These are phyloP conservation scores for sunflower (Helianthus annuus) DNA, from an alignment of 129 eudicot species.

Conservation along the genomic window DNA sequence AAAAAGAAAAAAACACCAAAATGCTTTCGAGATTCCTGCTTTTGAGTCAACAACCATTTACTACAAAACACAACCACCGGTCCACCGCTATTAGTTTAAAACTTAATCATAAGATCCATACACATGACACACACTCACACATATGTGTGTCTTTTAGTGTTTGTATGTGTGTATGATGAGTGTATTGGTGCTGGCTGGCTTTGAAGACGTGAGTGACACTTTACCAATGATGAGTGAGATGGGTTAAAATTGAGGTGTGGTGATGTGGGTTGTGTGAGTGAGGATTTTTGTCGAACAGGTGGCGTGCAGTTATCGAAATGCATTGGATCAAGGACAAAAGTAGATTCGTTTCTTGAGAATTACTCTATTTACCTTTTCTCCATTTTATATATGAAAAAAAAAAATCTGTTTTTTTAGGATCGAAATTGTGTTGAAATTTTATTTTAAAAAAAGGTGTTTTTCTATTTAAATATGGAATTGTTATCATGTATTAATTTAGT, in stretches of 20 bases:
- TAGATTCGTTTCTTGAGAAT: slow-evolving; percentile 17
- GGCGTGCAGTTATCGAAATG: slow-evolving; percentile 30
- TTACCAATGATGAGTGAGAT: slow-evolving; percentile 19
- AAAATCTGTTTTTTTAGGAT: no score
- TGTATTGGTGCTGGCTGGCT: slow-evolving; percentile 30
- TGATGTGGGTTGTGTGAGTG: slow-evolving; percentile 18
- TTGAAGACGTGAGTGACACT: slow-evolving; percentile 29
- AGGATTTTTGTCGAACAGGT: slow-evolving; percentile 37
- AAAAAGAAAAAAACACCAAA: slow-evolving; percentile 16
- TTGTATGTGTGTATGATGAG: slow-evolving; percentile 18
- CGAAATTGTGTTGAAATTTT: no score
- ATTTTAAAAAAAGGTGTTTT: no score
- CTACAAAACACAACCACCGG: slow-evolving; percentile 30
- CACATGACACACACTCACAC: neutral
- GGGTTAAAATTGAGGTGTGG: slow-evolving; percentile 12
- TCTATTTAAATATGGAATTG: no score
- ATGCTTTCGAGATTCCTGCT: slow-evolving; percentile 36
- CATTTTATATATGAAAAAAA: no score
- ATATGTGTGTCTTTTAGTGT: slow-evolving; percentile 30
- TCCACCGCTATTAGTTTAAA: slow-evolving; percentile 31
- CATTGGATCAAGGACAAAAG: slow-evolving; percentile 24
- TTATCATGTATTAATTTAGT: no score
- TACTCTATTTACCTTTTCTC: neutral
- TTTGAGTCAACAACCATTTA: slow-evolving; percentile 34
- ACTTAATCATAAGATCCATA: neutral